Conservation (phyloP, 108 stramenopile species). For the Nitzschia sp. region DNA sequence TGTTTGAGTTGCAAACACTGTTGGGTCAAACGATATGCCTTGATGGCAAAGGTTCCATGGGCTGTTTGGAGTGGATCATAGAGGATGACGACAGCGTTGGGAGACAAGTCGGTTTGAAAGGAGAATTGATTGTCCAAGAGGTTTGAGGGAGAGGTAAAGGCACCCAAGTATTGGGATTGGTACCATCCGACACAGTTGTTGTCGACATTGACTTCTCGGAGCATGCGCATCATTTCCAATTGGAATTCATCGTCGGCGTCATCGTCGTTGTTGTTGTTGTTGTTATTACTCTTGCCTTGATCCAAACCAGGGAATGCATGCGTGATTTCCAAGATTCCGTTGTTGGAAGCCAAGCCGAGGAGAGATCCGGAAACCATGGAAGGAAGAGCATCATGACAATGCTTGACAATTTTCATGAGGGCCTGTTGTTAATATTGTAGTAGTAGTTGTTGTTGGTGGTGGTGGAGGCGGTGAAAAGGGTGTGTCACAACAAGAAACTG, state of each 20-base stretch:
- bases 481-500: too few relatives aligned
- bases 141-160: slow-evolving; percentile 76
- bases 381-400: slow-evolving; percentile 94
- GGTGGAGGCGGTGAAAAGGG: too few relatives aligned
- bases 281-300: slow-evolving; percentile 26
- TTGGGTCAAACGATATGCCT: slow-evolving; percentile 91
- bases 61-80: slow-evolving; percentile 96
- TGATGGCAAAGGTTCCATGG: slow-evolving; percentile 86
- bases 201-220: slow-evolving; percentile 96
- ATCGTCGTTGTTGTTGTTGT: slow-evolving; percentile 30
- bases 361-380: slow-evolving; percentile 93
- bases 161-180: slow-evolving; percentile 94
- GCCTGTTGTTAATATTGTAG: slow-evolving; percentile 51
- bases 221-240: slow-evolving; percentile 99
- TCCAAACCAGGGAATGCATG: slow-evolving; percentile 90
- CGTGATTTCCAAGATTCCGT: slow-evolving; percentile 87
- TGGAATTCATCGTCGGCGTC: slow-evolving; percentile 79
- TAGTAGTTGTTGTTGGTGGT: neutral
- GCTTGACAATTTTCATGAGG: slow-evolving; percentile 97
- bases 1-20: slow-evolving; percentile 73
- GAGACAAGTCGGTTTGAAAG: slow-evolving; percentile 92
- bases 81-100: slow-evolving; percentile 92
- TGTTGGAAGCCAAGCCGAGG: slow-evolving; percentile 83
- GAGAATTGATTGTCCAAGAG: slow-evolving; percentile 92
- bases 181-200: slow-evolving; percentile 99